phyloP scores from a whole-genome alignment of 2,329 filamentous ascomycete species.

The Arthrobotrys sinensis region DNA sequence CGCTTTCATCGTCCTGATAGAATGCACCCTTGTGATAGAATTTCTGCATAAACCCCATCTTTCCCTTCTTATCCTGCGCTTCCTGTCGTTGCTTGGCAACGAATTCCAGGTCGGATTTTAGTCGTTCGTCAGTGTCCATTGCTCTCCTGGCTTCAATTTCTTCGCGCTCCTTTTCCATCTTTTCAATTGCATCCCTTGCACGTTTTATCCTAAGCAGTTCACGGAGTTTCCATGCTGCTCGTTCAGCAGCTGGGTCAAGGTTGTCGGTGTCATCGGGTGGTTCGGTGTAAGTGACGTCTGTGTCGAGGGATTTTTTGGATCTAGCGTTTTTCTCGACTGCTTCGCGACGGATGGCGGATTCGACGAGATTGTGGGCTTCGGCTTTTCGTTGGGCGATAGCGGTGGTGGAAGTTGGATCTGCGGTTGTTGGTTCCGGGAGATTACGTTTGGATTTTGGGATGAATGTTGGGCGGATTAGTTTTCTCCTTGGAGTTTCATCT shows the following conservation, averaged over 20 bases:
- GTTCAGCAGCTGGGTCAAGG: conserved; percentile 87
- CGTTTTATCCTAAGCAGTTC: conserved; percentile 91
- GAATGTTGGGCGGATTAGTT: conserved; percentile 77
- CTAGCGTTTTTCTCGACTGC: conserved; percentile 79
- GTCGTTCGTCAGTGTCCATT: conserved; percentile 87
- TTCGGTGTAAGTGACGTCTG: conserved; percentile 77
- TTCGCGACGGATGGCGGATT: conserved; percentile 88
- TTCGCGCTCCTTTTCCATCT: conserved; percentile 85
- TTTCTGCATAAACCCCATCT: conserved; percentile 92
- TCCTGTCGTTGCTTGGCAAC: conserved; percentile 85
- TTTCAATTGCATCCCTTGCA: conserved; percentile 86
- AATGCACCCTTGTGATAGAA: conserved; percentile 98
- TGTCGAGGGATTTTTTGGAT: conserved; percentile 89
- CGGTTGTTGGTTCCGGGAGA: conserved; percentile 61
- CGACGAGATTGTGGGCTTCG: conserved; percentile 83
- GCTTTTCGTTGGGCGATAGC: conserved; percentile 75
- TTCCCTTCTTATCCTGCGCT: conserved; percentile 79
- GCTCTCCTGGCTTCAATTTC: conserved; percentile 91
- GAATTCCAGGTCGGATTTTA: conserved; percentile 84
- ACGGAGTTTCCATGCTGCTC: conserved; percentile 92
- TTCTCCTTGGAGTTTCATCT: conserved; percentile 73
- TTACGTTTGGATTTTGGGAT: conserved; percentile 76
- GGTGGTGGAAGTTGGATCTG: conserved; percentile 48
- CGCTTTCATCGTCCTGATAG: conserved; percentile 82
- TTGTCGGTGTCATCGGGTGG: conserved; percentile 91